Percentiles rank a stretch among this genome's conserved stretches.
Conservation (phyloP, 169 alveolate species). For the Eimeria praecox region DNA sequence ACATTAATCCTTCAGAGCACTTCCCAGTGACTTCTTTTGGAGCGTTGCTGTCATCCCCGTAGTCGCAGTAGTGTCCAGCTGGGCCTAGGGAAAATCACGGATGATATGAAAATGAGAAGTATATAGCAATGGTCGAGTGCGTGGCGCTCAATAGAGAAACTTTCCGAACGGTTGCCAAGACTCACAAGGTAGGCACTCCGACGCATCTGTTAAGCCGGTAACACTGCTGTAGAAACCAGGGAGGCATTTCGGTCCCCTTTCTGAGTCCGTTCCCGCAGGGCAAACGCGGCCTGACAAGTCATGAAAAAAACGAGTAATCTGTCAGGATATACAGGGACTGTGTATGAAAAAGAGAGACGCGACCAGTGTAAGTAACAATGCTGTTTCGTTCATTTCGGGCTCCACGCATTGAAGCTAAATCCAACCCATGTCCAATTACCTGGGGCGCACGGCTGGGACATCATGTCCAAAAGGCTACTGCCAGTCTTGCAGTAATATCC, state of each 20-base stretch:
- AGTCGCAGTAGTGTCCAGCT: slow-evolving; percentile 72
- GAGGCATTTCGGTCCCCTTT: slow-evolving; percentile 59
- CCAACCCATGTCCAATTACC: slow-evolving; percentile 17
- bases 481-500: slow-evolving; percentile 63
- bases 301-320: not conserved
- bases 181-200: slow-evolving; percentile 71
- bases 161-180: not conserved
- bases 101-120: not conserved
- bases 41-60: slow-evolving; percentile 61
- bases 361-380: not conserved
- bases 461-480: slow-evolving; percentile 53
- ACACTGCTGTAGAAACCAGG: slow-evolving; percentile 62
- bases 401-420: not conserved
- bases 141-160: too few species aligned
- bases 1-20: slow-evolving; percentile 34
- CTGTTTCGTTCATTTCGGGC: not conserved
- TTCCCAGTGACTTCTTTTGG: slow-evolving; percentile 35
- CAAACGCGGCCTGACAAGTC: slow-evolving; percentile 55
- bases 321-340: not conserved
- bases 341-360: not conserved
- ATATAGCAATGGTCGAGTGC: not conserved
- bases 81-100: slow-evolving; percentile 57
- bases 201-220: slow-evolving; percentile 14
- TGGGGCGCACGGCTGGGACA: slow-evolving; percentile 65
- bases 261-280: slow-evolving; percentile 66